These are phyloP conservation scores for Penicillium canariense DNA, from an alignment of 495 filamentous ascomycete species.

Conservation along the genomic window DNA sequence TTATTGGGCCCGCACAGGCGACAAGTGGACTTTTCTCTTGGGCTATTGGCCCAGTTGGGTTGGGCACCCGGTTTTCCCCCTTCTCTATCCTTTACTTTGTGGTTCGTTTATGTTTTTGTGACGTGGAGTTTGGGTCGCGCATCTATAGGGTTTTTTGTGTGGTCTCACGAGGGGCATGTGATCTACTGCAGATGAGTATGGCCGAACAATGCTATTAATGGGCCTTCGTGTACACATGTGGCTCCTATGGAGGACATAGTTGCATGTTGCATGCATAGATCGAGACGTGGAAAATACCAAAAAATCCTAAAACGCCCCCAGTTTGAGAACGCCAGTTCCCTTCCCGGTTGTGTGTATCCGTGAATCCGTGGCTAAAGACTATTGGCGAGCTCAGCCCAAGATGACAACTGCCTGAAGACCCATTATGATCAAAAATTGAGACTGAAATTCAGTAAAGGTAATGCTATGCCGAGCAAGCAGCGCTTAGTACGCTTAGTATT, in stretches of 20 bases:
- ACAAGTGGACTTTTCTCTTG: no score
- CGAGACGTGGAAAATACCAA: neutral
- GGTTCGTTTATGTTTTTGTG: neutral
- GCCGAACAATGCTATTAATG: no score
- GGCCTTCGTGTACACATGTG: no score
- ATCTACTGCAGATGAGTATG: neutral
- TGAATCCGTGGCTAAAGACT: neutral
- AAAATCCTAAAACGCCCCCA: neutral
- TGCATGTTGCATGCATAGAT: no score
- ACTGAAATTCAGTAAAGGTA: neutral
- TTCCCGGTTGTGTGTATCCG: neutral
- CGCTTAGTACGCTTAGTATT: conserved; percentile 46
- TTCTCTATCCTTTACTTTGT: neutral
- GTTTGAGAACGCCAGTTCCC: neutral
- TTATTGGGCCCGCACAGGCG: no score
- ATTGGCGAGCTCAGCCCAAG: neutral
- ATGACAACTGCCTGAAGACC: neutral
- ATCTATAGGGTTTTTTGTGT: neutral
- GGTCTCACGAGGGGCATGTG: neutral
- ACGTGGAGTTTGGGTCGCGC: conserved; percentile 5
- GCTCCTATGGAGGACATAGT: no score
- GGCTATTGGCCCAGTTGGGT: neutral
- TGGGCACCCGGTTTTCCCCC: neutral
- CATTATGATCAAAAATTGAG: neutral
- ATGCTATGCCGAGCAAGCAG: neutral